Percentiles rank a stretch among this genome's conserved stretches.
Conservation (phyloP, 208 protist species). For the Wallacemonas sp. region DNA sequence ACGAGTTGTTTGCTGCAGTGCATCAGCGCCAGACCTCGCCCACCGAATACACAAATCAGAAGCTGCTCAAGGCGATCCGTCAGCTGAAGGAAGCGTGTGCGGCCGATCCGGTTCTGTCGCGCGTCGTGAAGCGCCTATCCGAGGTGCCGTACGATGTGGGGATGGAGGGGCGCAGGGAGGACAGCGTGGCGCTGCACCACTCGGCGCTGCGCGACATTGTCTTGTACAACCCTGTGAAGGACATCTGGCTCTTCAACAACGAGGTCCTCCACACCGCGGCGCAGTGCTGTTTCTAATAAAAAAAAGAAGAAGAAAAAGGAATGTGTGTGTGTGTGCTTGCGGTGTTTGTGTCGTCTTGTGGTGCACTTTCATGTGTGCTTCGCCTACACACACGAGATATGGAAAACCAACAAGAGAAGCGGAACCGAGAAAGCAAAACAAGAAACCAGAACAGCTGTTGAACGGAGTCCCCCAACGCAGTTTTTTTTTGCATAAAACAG, state of each 20-base stretch:
- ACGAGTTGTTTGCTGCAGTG: slow-evolving; percentile 79
- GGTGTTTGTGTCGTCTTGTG: too few species aligned
- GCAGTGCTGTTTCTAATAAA: slow-evolving; percentile 54
- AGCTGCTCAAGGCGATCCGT: slow-evolving; percentile 81
- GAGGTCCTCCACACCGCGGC: slow-evolving; percentile 84
- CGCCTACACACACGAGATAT: too few species aligned
- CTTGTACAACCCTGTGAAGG: slow-evolving; percentile 82
- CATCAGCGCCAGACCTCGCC: slow-evolving; percentile 59
- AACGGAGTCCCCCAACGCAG: too few species aligned
- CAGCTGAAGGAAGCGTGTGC: slow-evolving; percentile 73
- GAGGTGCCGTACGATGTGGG: slow-evolving; percentile 70
- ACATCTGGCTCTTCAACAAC: slow-evolving; percentile 76
- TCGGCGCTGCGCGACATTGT: slow-evolving; percentile 65
- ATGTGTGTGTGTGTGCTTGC: neutral
- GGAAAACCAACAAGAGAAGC: too few species aligned
- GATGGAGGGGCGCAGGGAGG: slow-evolving; percentile 68
- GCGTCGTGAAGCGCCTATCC: slow-evolving; percentile 60
- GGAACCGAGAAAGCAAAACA: too few species aligned
- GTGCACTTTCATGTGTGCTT: too few species aligned
- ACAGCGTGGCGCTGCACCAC: slow-evolving; percentile 39
- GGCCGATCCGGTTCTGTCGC: slow-evolving; percentile 35
- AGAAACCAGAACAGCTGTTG: too few species aligned
- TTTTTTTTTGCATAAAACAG: too few species aligned
- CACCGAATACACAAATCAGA: slow-evolving; percentile 73
- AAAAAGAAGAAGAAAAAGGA: neutral